A percentile compares a stretch with the other conserved stretches of the same genome.
phyloP scores from a whole-genome alignment of 2,329 filamentous ascomycete species.

The Trematosphaeria pertusa region DNA sequence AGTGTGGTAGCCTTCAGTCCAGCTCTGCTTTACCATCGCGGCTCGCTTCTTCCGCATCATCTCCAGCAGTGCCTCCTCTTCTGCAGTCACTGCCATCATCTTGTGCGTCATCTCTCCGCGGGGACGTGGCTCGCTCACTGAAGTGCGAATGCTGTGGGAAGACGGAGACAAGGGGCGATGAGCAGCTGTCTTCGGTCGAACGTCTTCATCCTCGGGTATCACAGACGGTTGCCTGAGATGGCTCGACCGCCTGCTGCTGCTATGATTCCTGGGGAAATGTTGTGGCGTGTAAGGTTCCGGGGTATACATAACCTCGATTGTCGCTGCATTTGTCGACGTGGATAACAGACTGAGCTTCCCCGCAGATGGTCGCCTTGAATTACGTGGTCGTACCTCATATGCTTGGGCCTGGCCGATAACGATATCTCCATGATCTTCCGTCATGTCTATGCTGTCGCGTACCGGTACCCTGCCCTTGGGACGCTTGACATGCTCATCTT shows the following conservation, averaged over 20 bases:
- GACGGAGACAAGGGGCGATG: constrained; percentile 32
- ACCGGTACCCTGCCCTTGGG: constrained; percentile 23
- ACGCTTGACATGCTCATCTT: constrained; percentile 30
- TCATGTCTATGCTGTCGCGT: constrained; percentile 44
- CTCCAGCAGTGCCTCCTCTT: constrained; percentile 58
- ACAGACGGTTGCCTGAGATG: constrained; percentile 48
- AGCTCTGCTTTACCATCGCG: constrained; percentile 52
- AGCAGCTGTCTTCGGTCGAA: constrained; percentile 38
- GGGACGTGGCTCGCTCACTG: constrained; percentile 40
- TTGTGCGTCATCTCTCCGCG: constrained; percentile 38
- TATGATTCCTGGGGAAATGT: constrained; percentile 25
- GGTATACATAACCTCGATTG: constrained; percentile 50
- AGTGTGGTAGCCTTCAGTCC: constrained; percentile 46
- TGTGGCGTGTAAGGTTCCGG: constrained; percentile 37
- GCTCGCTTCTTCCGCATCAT: constrained; percentile 59
- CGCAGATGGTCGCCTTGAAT: constrained; percentile 30
- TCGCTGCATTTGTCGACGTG: constrained; percentile 44
- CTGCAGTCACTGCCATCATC: constrained; percentile 57
- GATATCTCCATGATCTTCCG: constrained; percentile 42
- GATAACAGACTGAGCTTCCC: constrained; percentile 42
- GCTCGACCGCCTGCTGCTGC: constrained; percentile 32
- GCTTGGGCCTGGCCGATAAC: constrained; percentile 48
- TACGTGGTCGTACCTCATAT: constrained; percentile 38
- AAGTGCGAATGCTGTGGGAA: constrained; percentile 37
- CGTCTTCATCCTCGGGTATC: constrained; percentile 43